Base-by-base conservation (phyloP, 2,329 filamentous ascomycete species). In the Apiospora arundinis region DNA sequence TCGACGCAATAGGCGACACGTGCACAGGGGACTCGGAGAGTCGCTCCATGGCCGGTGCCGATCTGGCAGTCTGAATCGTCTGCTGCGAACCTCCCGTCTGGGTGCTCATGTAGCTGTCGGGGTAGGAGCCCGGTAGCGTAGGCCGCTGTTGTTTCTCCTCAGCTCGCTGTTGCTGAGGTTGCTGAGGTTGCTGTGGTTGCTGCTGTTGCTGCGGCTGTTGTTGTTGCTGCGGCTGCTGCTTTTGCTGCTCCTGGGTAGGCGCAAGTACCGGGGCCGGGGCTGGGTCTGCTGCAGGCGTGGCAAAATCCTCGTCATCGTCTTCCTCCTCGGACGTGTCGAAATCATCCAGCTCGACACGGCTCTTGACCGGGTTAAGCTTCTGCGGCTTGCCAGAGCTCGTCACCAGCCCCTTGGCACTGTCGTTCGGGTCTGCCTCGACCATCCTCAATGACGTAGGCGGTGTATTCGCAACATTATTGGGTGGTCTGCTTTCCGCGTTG, bases 1-100 rank as follows among this genome's bases (percentile, higher is more conserved):
- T 76, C 67, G 81, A 80, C 77, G 88, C 80, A 1, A 67, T 25
- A 21, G 90, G 90, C 23, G 91, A 92, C 4, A 92, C 85, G 72
- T 91, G 85, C 2, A 92, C 87, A 3, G 92, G 92, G 3, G 92
- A 94, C 79, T 93, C 92, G 8, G 90, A 90, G 49, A 90, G 80
- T 56, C 88, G 84, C 67, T 88, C 78, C 48, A 77, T 77, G 68
- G 77, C 74, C 67, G 75, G 74, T 44, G 78, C 73, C 60, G 75
- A 71, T 70, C 74, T 75, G 72, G 74, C 77, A 70, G 75, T 66
- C 23, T 82, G 76, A 71, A 85, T 81, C 40, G 77, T 78, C 68
- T 79, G 76, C 32, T 78, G 77, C 25, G 79, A 80, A 6, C 76
- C 70, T 7, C 77, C 74, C n/a, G 77, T 80, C 67, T 79, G 74